Base-by-base conservation (phyloP, 306 rosid genomes). In the Prosopis cineraria region DNA sequence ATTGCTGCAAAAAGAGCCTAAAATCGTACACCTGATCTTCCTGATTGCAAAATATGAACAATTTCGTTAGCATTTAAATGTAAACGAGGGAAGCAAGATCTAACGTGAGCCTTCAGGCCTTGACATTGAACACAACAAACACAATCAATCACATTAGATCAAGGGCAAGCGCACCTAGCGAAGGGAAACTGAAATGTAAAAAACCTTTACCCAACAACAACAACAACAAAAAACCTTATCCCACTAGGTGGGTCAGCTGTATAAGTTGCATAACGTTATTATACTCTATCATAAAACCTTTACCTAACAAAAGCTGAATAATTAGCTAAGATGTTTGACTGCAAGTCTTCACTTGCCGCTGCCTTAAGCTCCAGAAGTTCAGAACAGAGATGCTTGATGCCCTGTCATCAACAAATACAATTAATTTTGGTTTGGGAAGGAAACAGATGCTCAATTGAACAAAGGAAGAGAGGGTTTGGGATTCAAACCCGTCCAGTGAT, bases 301-400 rank as follows among this genome's bases (percentile, higher is more conserved):
- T 80, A 91, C 97, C 91, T 89, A 9, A 90, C 78, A 66, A 92
- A 90, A 48, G 84, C 87, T 10, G 89, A 78, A 80, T 83, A 94
- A 64, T 83, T 87, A 11, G 90, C 82, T 78, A 85, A 79, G 3
- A 90, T 78, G 81, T 82, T 88, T 70, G 70, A 81, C 44, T 84
- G 89, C 67, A 94, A 90, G 55, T 86, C 96, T 52, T 84, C 90
- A 80, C 68, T 79, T 22, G 98, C 93, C 36, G 79, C 93, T 47
- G 59, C 88, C 89, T 89, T 88, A 36, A 94, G 87, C 87, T 94
- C 97, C 11, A 82, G 63, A 45, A 91, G 91, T 72, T 94, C 98
- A 27, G 87, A 86, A 81, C 98, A 94, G 24, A 94, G 81, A 85
- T 91, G 97, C 73, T 84, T 88, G 56, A 91, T 90, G 9, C 98